A percentile compares a stretch with the other conserved stretches of the same genome.
Evolutionary conservation across 2,329 filamentous ascomycete genomes (phyloP).

Genomic region (Colletotrichum tabaci): DNA sequence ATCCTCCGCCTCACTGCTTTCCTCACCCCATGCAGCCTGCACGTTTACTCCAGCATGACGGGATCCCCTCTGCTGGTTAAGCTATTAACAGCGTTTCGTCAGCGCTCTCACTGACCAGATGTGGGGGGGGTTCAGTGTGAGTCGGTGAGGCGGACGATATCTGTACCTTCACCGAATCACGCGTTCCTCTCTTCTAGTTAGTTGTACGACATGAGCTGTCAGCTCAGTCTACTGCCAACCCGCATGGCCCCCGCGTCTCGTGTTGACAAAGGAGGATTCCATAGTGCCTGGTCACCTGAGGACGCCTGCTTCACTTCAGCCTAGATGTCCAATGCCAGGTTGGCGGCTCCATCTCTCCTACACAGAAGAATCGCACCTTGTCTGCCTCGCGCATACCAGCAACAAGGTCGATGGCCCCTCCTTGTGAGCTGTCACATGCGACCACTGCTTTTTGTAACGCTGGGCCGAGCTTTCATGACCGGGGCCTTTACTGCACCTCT

Average conservation of each 20-base stretch:
- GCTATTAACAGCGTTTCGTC: slow-evolving; percentile 19
- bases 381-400: slow-evolving; percentile 35
- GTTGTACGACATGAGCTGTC: slow-evolving; percentile 39
- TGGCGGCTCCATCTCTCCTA: slow-evolving; percentile 8
- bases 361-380: slow-evolving; percentile 1
- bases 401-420: slow-evolving; percentile 18
- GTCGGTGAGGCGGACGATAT: slow-evolving; percentile 38
- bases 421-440: slow-evolving; percentile 39
- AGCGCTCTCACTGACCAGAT: not conserved
- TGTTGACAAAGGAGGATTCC: slow-evolving; percentile 25
- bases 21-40: slow-evolving; percentile 38
- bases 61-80: slow-evolving; percentile 24
- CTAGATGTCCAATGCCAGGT: not conserved
- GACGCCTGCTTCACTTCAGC: slow-evolving; percentile 4
- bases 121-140: not conserved
- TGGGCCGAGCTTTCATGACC: slow-evolving; percentile 13
- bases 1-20: slow-evolving; percentile 41
- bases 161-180: slow-evolving; percentile 37
- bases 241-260: slow-evolving; percentile 39
- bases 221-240: slow-evolving; percentile 28
- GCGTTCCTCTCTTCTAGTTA: slow-evolving; percentile 22
- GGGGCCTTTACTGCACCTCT: slow-evolving; percentile 27
- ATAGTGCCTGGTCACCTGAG: slow-evolving; percentile 27
- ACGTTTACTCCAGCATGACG: slow-evolving; percentile 30
- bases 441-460: slow-evolving; percentile 10